Evolutionary conservation across 1,284 basidiomycete species (phyloP).

Genomic region (Ceratobasidium theobromae): DNA sequence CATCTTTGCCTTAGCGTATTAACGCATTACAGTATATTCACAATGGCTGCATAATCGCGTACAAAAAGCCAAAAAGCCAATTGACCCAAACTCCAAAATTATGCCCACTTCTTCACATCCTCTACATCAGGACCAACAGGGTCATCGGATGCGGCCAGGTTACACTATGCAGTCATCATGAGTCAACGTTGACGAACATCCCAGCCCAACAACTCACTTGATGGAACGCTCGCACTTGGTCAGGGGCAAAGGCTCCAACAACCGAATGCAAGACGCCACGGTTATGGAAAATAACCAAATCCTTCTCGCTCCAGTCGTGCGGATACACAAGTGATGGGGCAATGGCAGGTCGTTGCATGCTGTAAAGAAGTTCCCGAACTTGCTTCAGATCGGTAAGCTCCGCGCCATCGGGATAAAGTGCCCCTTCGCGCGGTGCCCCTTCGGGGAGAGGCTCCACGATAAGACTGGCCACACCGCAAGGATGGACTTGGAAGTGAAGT

Average conservation of each 20-base stretch:
- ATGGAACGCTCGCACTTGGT: slow-evolving; percentile 76
- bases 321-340: slow-evolving; percentile 52
- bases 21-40: neutral
- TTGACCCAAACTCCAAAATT: slow-evolving; percentile 33
- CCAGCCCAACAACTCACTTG: slow-evolving; percentile 45
- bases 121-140: slow-evolving; percentile 63
- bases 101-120: slow-evolving; percentile 65
- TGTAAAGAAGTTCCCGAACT: slow-evolving; percentile 72
- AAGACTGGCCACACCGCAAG: slow-evolving; percentile 60
- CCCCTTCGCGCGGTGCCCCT: slow-evolving; percentile 52
- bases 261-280: slow-evolving; percentile 76
- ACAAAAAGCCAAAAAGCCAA: neutral
- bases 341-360: slow-evolving; percentile 80
- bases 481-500: slow-evolving; percentile 78
- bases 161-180: slow-evolving; percentile 61
- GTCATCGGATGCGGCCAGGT: slow-evolving; percentile 72
- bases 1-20: too few species aligned
- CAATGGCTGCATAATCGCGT: neutral
- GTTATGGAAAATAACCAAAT: slow-evolving; percentile 71
- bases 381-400: slow-evolving; percentile 67
- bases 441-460: slow-evolving; percentile 63
- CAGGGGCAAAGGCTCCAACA: slow-evolving; percentile 66
- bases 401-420: slow-evolving; percentile 74
- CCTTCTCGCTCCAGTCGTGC: slow-evolving; percentile 56
- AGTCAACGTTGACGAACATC: neutral